Evolutionary conservation across 768 basidiomycete genomes (phyloP).

Genomic region (Chalciporus piperatus): DNA sequence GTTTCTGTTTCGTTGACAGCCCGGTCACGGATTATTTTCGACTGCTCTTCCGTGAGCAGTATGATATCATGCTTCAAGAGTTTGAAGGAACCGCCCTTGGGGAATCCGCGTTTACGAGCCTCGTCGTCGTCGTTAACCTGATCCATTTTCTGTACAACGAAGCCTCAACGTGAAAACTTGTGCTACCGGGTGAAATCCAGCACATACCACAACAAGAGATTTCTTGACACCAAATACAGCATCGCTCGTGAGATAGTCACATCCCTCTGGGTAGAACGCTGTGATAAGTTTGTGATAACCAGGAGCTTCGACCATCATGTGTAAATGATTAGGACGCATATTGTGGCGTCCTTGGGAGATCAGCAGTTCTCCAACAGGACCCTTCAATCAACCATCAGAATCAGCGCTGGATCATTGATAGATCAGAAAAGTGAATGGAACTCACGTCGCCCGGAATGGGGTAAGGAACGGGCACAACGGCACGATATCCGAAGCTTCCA

Average conservation of each 20-base stretch:
- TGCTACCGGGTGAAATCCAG: neutral
- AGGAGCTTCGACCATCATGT: constrained; percentile 66
- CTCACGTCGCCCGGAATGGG: constrained; percentile 71
- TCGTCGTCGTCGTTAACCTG: constrained; percentile 52
- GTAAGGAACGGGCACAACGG: constrained; percentile 66
- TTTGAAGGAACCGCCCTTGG: constrained; percentile 45
- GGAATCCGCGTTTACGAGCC: constrained; percentile 50
- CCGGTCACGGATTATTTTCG: constrained; percentile 27
- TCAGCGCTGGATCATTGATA: constrained; percentile 1
- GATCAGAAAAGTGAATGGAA: neutral
- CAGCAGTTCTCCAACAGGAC: constrained; percentile 68
- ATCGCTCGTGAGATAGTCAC: constrained; percentile 65
- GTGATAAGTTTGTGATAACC: constrained; percentile 74
- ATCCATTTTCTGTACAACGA: constrained; percentile 43
- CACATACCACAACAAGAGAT: constrained; percentile 69
- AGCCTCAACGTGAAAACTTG: neutral
- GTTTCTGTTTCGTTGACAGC: constrained; percentile 11
- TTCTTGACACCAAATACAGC: constrained; percentile 81
- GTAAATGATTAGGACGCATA: constrained; percentile 78
- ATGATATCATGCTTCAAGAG: constrained; percentile 46
- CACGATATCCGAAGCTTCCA: constrained; percentile 68
- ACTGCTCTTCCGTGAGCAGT: constrained; percentile 42
- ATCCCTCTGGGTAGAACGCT: constrained; percentile 71
- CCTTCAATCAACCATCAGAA: constrained; percentile 36
- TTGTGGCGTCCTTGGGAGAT: constrained; percentile 60